Evolutionary conservation across 805 yeast species (phyloP), one percentile per base, ranked within the genome.

Genomic region (Starmerella vaccinii): DNA sequence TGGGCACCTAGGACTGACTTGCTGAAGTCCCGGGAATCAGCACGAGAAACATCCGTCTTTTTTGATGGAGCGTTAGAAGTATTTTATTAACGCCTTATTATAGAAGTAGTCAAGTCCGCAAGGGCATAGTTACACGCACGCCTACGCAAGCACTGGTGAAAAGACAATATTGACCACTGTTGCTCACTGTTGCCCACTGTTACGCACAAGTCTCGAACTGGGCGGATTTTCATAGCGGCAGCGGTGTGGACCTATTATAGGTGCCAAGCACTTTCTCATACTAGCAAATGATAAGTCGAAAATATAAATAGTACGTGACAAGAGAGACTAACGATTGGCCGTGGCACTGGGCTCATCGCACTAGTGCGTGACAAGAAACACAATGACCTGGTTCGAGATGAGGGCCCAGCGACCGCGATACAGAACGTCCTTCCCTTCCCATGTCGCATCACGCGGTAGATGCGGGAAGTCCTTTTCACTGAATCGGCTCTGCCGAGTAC

Each of bases 1-100:
- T 64, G 67, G 67, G 67, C 67, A 58, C 66, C 67, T 59, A 59
- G 53, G 63, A 54, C 57, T 49, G 67, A 63, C 33, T 22, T 27
- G 22, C 26, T 63, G 67, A 62, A 27, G 58, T 52, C 57, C 58
- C 63, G 66, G 67, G 66, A 64, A 64, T 64, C 67, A 64, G 66
- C 61, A 53, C 58, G 63, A 57, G 60, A 61, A 29, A 63, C 66
- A 63, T 52, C 35, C 18, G 6, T 7, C 18, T 32, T 6, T 6
- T 10, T 26, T 10, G n/a, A n/a, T n/a, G n/a, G n/a, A n/a, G n/a
- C n/a, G n/a, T n/a, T n/a, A n/a, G n/a, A n/a, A n/a, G n/a, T n/a
- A n/a, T n/a, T n/a, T n/a, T n/a, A n/a, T n/a, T n/a, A n/a, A n/a
- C n/a, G n/a, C n/a, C n/a, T n/a, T n/a, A n/a, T n/a, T n/a, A n/a